phyloP scores from a whole-genome alignment of 1,284 basidiomycete genomes.

The Trametes hirsuta region DNA sequence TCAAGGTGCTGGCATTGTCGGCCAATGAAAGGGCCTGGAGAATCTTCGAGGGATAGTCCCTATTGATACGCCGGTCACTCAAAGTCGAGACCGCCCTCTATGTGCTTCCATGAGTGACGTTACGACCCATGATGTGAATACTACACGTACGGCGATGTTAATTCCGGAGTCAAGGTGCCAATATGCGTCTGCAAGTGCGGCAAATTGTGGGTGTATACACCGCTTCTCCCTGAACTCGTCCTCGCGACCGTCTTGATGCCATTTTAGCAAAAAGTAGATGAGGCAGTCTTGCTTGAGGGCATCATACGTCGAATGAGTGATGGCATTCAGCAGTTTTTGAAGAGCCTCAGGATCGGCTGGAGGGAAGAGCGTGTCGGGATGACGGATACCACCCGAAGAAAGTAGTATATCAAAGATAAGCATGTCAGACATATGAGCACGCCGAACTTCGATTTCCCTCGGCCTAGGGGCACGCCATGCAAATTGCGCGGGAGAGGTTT shows the following conservation, averaged over 20 bases:
- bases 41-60: constrained; percentile 76
- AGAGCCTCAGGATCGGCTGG: constrained; percentile 59
- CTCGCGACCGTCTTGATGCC: constrained; percentile 68
- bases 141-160: constrained; percentile 55
- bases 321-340: constrained; percentile 57
- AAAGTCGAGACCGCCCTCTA: constrained; percentile 72
- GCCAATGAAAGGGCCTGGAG: constrained; percentile 64
- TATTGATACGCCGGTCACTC: constrained; percentile 71
- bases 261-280: constrained; percentile 77
- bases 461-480: constrained; percentile 52
- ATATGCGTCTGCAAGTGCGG: constrained; percentile 74
- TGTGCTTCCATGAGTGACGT: not conserved
- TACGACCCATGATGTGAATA: not conserved
- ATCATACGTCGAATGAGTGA: constrained; percentile 67
- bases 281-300: constrained; percentile 76
- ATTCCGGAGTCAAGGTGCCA: constrained; percentile 76
- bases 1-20: constrained; percentile 51
- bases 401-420: constrained; percentile 79
- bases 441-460: constrained; percentile 60
- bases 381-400: constrained; percentile 59
- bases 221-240: constrained; percentile 53
- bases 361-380: constrained; percentile 65
- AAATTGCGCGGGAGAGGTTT: constrained; percentile 47
- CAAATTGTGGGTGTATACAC: constrained; percentile 74
- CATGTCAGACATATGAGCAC: constrained; percentile 60